phyloP scores from a whole-genome alignment of 2,329 filamentous ascomycete genomes.

The Pseudogymnoascus sp. region DNA sequence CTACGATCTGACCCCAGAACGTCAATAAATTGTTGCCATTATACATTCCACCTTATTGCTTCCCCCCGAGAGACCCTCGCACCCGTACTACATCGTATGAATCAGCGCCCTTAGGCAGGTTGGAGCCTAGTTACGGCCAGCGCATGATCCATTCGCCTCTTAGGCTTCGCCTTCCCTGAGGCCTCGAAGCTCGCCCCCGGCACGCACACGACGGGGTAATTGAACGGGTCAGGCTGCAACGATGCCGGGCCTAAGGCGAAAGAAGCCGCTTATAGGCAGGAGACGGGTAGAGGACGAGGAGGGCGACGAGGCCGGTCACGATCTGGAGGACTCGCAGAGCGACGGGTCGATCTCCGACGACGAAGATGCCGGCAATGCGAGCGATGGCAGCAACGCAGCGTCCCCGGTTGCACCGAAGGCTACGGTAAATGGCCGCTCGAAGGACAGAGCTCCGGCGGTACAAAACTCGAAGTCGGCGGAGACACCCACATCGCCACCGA shows the following conservation, averaged over 20 bases:
- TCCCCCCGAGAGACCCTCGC: not conserved
- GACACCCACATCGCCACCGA: slow-evolving; percentile 29
- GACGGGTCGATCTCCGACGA: slow-evolving; percentile 56
- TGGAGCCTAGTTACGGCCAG: not conserved
- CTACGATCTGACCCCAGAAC: not conserved
- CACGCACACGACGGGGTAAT: slow-evolving; percentile 3
- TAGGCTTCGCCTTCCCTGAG: slow-evolving; percentile 6
- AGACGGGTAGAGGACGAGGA: slow-evolving; percentile 63
- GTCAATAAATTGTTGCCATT: slow-evolving; percentile 2
- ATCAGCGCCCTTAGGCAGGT: not conserved
- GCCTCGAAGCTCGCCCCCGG: not conserved
- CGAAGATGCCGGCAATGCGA: slow-evolving; percentile 52
- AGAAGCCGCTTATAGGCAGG: slow-evolving; percentile 57
- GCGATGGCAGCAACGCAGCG: slow-evolving; percentile 52
- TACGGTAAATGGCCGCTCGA: slow-evolving; percentile 30
- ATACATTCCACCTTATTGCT: slow-evolving; percentile 1
- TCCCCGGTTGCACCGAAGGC: slow-evolving; percentile 19
- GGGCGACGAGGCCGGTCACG: slow-evolving; percentile 55
- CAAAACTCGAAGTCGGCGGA: slow-evolving; percentile 27
- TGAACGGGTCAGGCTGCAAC: slow-evolving; percentile 4
- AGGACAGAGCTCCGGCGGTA: slow-evolving; percentile 22
- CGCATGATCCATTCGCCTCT: slow-evolving; percentile 6
- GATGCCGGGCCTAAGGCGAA: slow-evolving; percentile 29
- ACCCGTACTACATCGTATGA: slow-evolving; percentile 1
- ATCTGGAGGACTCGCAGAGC: slow-evolving; percentile 53